Percentiles rank a stretch among this genome's conserved stretches.
These are phyloP conservation scores for Yamadazyma songkhlaensis DNA, from an alignment of 1,139 yeast species.

Conservation along the genomic window DNA sequence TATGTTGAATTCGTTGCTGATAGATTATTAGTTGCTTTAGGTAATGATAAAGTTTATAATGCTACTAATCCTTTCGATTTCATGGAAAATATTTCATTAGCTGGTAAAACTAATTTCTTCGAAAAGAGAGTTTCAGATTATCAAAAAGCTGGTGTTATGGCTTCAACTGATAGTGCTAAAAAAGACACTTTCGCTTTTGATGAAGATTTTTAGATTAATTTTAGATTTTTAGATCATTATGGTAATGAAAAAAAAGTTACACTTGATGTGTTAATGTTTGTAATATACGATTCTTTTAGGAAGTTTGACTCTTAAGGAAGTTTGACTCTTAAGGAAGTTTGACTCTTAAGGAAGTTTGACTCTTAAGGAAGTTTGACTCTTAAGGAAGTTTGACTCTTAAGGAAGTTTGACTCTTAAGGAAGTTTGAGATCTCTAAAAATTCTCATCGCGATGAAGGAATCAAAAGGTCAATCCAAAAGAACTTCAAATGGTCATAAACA, in stretches of 20 bases:
- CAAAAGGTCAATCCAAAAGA: slow-evolving; percentile 33
- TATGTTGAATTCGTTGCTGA: slow-evolving; percentile 98
- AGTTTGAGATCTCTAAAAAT: not conserved
- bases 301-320: too few species aligned
- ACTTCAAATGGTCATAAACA: slow-evolving; percentile 58
- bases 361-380: too few species aligned
- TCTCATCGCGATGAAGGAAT: slow-evolving; percentile 50
- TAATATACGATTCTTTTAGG: slow-evolving; percentile 4
- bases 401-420: too few species aligned
- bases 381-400: too few species aligned
- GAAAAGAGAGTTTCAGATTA: slow-evolving; percentile 99
- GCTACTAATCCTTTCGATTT: slow-evolving; percentile 94
- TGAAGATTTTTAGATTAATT: slow-evolving; percentile 44
- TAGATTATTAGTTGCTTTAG: slow-evolving; percentile 83
- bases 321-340: too few species aligned
- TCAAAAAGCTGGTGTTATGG: slow-evolving; percentile 98
- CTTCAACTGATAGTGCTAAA: slow-evolving; percentile 34
- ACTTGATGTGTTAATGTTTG: slow-evolving; percentile 2
- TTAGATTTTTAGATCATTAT: not conserved
- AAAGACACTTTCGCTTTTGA: slow-evolving; percentile 42
- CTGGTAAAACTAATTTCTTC: slow-evolving; percentile 98
- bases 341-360: too few species aligned
- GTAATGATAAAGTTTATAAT: slow-evolving; percentile 85
- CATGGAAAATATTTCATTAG: slow-evolving; percentile 96
- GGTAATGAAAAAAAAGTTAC: not conserved